These are phyloP conservation scores for Colletotrichum sp. DNA, from an alignment of 2,329 filamentous ascomycete genomes.

Conservation along the genomic window DNA sequence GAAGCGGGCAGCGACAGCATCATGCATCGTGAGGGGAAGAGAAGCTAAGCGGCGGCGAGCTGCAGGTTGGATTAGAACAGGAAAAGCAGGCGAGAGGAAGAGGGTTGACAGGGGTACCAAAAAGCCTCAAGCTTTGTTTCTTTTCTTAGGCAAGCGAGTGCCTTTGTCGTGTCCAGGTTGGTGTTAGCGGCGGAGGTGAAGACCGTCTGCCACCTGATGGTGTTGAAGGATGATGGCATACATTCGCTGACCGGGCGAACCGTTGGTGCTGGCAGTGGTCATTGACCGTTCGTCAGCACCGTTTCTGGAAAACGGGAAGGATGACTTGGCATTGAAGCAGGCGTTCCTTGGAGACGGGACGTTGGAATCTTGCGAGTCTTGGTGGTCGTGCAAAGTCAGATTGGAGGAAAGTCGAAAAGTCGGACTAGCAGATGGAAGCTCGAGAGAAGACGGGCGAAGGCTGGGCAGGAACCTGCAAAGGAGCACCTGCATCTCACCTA, in stretches of 20 bases:
- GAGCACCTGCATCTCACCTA: not conserved
- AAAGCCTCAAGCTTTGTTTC: constrained; percentile 3
- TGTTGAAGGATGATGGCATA: not conserved
- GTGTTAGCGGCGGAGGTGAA: not conserved
- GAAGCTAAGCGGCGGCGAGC: not conserved
- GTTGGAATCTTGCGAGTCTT: not conserved
- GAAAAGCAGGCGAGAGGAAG: not conserved
- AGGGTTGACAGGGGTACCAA: not conserved
- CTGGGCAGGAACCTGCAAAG: not conserved
- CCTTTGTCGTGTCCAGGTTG: not conserved
- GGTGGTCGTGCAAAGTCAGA: not conserved
- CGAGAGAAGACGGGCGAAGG: not conserved
- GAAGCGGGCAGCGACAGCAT: not conserved
- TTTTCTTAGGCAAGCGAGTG: not conserved
- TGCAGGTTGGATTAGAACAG: not conserved
- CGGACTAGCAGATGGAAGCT: not conserved
- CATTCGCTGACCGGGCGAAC: not conserved
- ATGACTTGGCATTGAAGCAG: not conserved
- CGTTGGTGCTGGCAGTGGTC: not conserved
- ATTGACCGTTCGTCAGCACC: not conserved
- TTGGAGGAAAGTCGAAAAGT: not conserved
- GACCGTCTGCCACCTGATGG: not conserved
- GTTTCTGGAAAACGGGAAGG: not conserved
- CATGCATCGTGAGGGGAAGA: constrained; percentile 1
- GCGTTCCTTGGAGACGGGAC: not conserved